Evolutionary conservation across 179 eudicot genomes (phyloP), one percentile per base, ranked within the genome.

Genomic region (Kewa caespitosa): DNA sequence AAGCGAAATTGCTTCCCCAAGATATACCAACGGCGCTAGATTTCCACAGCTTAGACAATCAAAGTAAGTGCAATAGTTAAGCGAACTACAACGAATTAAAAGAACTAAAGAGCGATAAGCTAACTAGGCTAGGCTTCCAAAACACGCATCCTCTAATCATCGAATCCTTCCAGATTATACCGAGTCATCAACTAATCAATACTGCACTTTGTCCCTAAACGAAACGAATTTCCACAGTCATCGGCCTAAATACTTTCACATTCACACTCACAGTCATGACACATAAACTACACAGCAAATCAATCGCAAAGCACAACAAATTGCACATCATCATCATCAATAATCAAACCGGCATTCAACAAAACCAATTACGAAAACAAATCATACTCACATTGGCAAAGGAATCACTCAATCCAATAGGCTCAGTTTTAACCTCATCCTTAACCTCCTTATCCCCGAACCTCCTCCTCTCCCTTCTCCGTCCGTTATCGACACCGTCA

Each of bases 371-470:
- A 36, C 6, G 32, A 23, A 25, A 70, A 28, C n/a, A 5, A 60
- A 59, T 18, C 30, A 73, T 25, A 76, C 97, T 89, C 73, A 92
- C 97, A 83, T 84, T 90, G 17, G 74, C 65, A 62, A 55, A 25
- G 78, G 90, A 85, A 84, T 76, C 91, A 78, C 81, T 76, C 76
- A 73, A 69, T 10, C 62, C 54, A 18, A 38, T 12, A 30, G 75
- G 14, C 74, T 80, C 84, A 6, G 43, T 62, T 43, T 63, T 77
- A 23, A 34, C 32, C 1, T 86, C 86, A 61, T 61, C 82, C 77
- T 85, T 80, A 59, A 73, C 64, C 65, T 69, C 76, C 14, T 31
- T 76, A 77, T 80, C 86, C 65, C 32, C 86, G 75, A 77, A 84
- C 69, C 55, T 79, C 38, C 80, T 79, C 48, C 71, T 79, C 41